Base-by-base conservation (phyloP, 1,139 yeast species). In the Meyerozyma elateridarum region DNA sequence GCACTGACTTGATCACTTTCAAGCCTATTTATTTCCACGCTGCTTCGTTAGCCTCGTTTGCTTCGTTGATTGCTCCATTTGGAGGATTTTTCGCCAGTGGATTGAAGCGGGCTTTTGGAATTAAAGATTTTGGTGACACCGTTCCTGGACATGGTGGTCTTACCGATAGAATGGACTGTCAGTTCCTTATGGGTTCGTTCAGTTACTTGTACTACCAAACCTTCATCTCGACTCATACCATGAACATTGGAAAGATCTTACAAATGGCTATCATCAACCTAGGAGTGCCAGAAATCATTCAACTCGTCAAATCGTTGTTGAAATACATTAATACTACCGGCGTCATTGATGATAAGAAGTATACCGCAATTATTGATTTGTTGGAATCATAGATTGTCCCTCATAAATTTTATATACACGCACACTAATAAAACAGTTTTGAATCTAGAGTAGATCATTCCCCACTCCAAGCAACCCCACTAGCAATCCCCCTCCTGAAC, bases 21-120 rank as follows among this genome's bases (percentile, higher is more conserved):
- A 87, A 85, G 49, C 97, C 98, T 29, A 78, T 91, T 34, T 88
- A 91, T 55, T 73, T 89, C 64, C 99, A 91, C 54, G 80, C 94
- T 3, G 72, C 87, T 38, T 73, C 81, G 29, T 66, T 91, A 45
- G 94, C 96, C 8, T 83, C 95, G 3, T 91, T 93, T 70, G 98
- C 99, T 6, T 89, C 97, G 1, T 71, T 93, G 44, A 83, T 91
- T 56, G 99, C 99, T 2, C 99, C 99, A 37, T 91, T 91, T 55
- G 99, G 99, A 34, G 99, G 99, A 1, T 91, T 91, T 58, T 91
- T 91, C 49, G 98, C 98, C 3, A 83, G 95, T 32, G 99, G 98
- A 9, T 71, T 93, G 48, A 91, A 91, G 65, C 79, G 99, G 59
- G 88, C 97, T n/a, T 89, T 91, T 64, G 85, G 93, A 49, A 89